Conservation (phyloP, 2,329 filamentous ascomycete genomes). For the Bertia moriformis region DNA sequence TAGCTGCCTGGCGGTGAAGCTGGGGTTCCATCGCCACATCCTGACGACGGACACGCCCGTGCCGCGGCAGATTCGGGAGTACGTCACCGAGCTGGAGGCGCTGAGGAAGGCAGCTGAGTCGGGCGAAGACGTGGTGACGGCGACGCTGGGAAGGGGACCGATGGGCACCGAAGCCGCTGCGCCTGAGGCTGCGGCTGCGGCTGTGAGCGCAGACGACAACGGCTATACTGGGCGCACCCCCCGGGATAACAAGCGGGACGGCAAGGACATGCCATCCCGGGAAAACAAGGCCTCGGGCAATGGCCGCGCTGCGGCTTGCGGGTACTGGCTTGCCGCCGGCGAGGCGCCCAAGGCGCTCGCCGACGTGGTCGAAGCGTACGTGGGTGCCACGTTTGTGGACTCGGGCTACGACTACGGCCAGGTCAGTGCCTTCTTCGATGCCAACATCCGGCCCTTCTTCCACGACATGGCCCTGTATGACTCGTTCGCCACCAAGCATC, state of each 20-base stretch:
- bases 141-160: slow-evolving; percentile 4
- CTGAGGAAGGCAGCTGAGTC: no score
- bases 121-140: slow-evolving; percentile 9
- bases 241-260: slow-evolving; percentile 15
- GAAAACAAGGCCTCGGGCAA: slow-evolving; percentile 24
- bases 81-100: slow-evolving; percentile 41
- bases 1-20: slow-evolving; percentile 62
- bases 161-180: slow-evolving; percentile 13
- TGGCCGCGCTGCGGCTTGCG: no score
- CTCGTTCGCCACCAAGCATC: slow-evolving; percentile 72
- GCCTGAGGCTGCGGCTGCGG: no score
- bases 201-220: no score
- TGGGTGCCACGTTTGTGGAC: slow-evolving; percentile 86
- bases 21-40: slow-evolving; percentile 66
- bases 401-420: slow-evolving; percentile 61
- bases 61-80: slow-evolving; percentile 31
- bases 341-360: slow-evolving; percentile 63
- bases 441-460: slow-evolving; percentile 64
- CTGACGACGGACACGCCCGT: slow-evolving; percentile 31
- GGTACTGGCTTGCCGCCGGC: slow-evolving; percentile 54
- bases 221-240: no score
- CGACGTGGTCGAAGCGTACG: slow-evolving; percentile 76
- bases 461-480: slow-evolving; percentile 78
- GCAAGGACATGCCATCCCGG: slow-evolving; percentile 14
- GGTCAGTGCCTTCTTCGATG: slow-evolving; percentile 65